phyloP scores from a whole-genome alignment of 1,139 yeast species.

The Yamadazyma sp. region DNA sequence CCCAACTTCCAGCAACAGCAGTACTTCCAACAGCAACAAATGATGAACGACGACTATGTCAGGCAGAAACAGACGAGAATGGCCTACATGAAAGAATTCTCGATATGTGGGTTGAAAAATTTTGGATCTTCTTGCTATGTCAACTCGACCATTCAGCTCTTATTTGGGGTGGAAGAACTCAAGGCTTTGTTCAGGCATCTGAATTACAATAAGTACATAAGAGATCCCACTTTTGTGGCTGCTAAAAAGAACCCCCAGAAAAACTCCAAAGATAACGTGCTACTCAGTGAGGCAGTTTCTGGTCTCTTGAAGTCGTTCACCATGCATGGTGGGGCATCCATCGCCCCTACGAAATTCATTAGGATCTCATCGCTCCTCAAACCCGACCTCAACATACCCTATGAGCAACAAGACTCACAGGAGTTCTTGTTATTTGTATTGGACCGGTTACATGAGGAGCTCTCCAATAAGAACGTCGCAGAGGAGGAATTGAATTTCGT shows the following conservation, averaged over 20 bases:
- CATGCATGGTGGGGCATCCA: slow-evolving; percentile 58
- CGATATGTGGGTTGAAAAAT: slow-evolving; percentile 66
- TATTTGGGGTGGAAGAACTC: slow-evolving; percentile 54
- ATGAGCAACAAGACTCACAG: slow-evolving; percentile 78
- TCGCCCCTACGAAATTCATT: slow-evolving; percentile 65
- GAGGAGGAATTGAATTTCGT: slow-evolving; percentile 14
- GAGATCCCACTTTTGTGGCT: slow-evolving; percentile 28
- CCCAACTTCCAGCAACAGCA: slow-evolving; percentile 1
- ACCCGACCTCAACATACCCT: slow-evolving; percentile 67
- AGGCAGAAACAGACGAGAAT: slow-evolving; percentile 13
- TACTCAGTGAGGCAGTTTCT: slow-evolving; percentile 49
- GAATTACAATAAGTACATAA: slow-evolving; percentile 41
- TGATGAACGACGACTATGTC: slow-evolving; percentile 7
- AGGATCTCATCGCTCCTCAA: slow-evolving; percentile 53
- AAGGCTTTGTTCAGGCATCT: slow-evolving; percentile 42
- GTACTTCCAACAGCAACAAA: slow-evolving; percentile 7
- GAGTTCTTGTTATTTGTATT: slow-evolving; percentile 67
- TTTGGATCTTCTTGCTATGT: slow-evolving; percentile 75
- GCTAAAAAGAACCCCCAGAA: slow-evolving; percentile 22
- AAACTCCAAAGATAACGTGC: slow-evolving; percentile 27
- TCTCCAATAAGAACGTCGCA: slow-evolving; percentile 29
- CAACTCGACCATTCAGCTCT: slow-evolving; percentile 65
- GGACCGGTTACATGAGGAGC: slow-evolving; percentile 70
- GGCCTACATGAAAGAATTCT: slow-evolving; percentile 35
- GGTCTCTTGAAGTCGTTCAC: slow-evolving; percentile 44